These are phyloP conservation scores for Fusarium albidum DNA, from an alignment of 2,329 filamentous ascomycete genomes.

Conservation along the genomic window DNA sequence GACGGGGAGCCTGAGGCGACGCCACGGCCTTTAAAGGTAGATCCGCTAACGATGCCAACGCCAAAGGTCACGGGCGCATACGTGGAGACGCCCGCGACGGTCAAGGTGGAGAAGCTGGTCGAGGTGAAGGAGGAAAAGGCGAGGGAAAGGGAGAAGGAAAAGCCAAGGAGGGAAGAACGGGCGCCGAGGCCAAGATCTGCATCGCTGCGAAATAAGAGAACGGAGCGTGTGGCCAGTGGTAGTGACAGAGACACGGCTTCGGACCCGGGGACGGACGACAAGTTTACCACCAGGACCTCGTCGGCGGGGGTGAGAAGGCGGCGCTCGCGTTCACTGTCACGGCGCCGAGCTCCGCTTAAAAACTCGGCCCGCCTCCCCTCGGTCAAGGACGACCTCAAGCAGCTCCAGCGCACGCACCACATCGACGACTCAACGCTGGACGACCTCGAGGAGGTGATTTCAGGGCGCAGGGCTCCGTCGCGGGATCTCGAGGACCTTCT, in stretches of 20 bases:
- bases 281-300: slow-evolving; percentile 31
- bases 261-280: slow-evolving; percentile 43
- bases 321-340: slow-evolving; percentile 51
- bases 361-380: slow-evolving; percentile 64
- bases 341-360: slow-evolving; percentile 54
- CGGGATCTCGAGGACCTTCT: slow-evolving; percentile 37
- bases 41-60: slow-evolving; percentile 60
- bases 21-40: slow-evolving; percentile 53
- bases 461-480: slow-evolving; percentile 45
- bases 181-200: slow-evolving; percentile 26
- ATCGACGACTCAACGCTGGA: slow-evolving; percentile 69
- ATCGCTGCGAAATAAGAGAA: slow-evolving; percentile 38
- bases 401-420: slow-evolving; percentile 61
- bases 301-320: slow-evolving; percentile 38
- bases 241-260: slow-evolving; percentile 44
- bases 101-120: slow-evolving; percentile 49
- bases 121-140: slow-evolving; percentile 30
- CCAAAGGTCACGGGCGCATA: slow-evolving; percentile 64
- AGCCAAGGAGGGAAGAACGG: slow-evolving; percentile 22
- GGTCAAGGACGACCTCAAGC: slow-evolving; percentile 63
- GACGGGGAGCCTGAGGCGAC: slow-evolving; percentile 52
- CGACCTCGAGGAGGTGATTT: slow-evolving; percentile 61
- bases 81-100: slow-evolving; percentile 63
- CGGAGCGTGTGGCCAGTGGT: slow-evolving; percentile 31
- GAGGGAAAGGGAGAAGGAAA: slow-evolving; percentile 23